phyloP scores from a whole-genome alignment of 148 eudicot species.

The Diospyros lotus region DNA sequence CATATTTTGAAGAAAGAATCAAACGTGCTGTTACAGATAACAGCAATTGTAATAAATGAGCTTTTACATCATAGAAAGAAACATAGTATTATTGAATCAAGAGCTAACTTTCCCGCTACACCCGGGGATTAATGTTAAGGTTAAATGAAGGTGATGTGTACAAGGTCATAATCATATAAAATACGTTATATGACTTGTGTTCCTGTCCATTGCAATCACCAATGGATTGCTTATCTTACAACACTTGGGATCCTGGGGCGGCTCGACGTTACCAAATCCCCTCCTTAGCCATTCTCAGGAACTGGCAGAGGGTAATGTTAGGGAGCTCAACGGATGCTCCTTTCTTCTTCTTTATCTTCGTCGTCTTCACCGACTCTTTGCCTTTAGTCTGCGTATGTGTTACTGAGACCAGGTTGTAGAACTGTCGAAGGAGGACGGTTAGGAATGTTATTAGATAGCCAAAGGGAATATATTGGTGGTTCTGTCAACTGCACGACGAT shows the following conservation, averaged over 20 bases:
- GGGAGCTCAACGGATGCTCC: conserved; percentile 42
- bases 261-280: conserved; percentile 58
- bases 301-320: conserved; percentile 65
- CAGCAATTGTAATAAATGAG: no score
- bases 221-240: not conserved
- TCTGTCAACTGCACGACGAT: not conserved
- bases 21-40: no score
- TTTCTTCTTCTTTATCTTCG: conserved; percentile 68
- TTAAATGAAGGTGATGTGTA: no score
- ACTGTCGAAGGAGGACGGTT: conserved; percentile 36
- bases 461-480: not conserved
- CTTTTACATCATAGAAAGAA: no score
- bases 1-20: no score
- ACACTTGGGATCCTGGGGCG: not conserved
- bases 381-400: conserved; percentile 45
- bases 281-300: conserved; percentile 75
- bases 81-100: no score
- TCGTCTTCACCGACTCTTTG: conserved; percentile 44
- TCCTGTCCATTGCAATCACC: not conserved
- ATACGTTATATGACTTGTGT: no score
- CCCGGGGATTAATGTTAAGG: no score
- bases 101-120: no score
- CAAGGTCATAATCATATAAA: no score
- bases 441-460: not conserved
- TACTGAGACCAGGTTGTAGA: conserved; percentile 65